Conservation (phyloP, 345 rosid genomes). For the Combretum micranthum region DNA sequence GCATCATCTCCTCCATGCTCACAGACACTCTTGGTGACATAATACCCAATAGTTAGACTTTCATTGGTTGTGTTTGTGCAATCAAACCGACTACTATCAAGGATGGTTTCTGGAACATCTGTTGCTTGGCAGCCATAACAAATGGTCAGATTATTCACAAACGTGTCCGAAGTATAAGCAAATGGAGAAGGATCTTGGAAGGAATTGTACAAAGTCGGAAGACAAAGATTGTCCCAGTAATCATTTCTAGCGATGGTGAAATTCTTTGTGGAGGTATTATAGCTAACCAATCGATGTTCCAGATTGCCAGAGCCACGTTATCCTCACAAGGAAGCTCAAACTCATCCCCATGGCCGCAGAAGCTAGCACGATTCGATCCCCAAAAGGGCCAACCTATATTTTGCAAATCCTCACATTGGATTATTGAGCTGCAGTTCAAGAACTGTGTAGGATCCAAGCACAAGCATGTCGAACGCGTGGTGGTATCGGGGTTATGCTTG, state of each 20-base stretch:
- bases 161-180: background rate
- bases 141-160: background rate
- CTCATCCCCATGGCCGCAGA: slow-evolving; percentile 15
- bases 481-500: background rate
- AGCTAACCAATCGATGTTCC: no score
- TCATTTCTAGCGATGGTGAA: no score
- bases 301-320: slow-evolving; percentile 11
- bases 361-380: slow-evolving; percentile 11
- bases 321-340: slow-evolving; percentile 16
- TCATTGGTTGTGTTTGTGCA: no score
- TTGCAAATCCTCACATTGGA: slow-evolving; percentile 17
- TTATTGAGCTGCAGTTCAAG: slow-evolving; percentile 12
- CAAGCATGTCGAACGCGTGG: background rate
- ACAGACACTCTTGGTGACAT: no score
- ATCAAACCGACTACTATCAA: no score
- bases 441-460: slow-evolving; percentile 4
- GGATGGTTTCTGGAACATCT: no score
- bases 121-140: background rate
- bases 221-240: no score
- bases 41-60: no score
- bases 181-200: no score
- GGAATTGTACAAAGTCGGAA: no score
- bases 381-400: slow-evolving; percentile 27
- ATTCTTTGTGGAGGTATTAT: no score
- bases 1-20: no score